These are phyloP conservation scores for Hortiboletus campestris DNA, from an alignment of 768 basidiomycete genomes.

Conservation along the genomic window DNA sequence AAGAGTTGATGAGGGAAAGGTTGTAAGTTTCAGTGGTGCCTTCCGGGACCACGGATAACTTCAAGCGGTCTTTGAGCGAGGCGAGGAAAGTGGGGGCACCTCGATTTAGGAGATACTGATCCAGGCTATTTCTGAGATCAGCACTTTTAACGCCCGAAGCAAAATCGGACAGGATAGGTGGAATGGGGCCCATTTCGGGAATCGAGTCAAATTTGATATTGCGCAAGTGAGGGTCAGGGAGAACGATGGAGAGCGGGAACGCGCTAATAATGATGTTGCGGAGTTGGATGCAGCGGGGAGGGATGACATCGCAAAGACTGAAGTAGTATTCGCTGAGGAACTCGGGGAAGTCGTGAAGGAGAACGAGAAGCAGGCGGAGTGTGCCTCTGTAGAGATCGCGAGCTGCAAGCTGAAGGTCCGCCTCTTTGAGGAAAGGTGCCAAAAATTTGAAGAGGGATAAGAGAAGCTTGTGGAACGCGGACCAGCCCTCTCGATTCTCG, in stretches of 20 bases:
- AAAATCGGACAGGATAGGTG: conserved; percentile 90
- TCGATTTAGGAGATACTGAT: conserved; percentile 81
- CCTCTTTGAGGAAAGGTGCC: conserved; percentile 82
- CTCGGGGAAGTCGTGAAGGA: conserved; percentile 98
- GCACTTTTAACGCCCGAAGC: conserved; percentile 75
- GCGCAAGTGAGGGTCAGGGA: conserved; percentile 86
- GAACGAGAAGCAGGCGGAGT: conserved; percentile 85
- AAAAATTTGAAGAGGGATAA: conserved; percentile 95
- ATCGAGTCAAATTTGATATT: conserved; percentile 71
- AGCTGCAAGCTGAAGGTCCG: conserved; percentile 75
- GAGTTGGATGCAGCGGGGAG: conserved; percentile 89
- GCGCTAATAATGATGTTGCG: conserved; percentile 96
- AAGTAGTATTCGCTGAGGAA: conserved; percentile 97
- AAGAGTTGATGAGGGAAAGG: conserved; percentile 84
- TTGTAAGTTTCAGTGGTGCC: conserved; percentile 68
- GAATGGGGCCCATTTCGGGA: conserved; percentile 90
- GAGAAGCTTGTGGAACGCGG: conserved; percentile 92
- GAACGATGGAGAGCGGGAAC: conserved; percentile 76
- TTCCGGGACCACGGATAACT: conserved; percentile 45
- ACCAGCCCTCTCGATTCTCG: conserved; percentile 94
- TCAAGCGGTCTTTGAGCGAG: conserved; percentile 78
- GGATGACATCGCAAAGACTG: conserved; percentile 91
- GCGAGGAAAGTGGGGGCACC: conserved; percentile 68
- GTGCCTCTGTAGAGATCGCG: conserved; percentile 89
- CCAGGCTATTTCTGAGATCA: conserved; percentile 76